Conservation (phyloP, 306 rosid genomes). For the Quillaja saponaria region DNA sequence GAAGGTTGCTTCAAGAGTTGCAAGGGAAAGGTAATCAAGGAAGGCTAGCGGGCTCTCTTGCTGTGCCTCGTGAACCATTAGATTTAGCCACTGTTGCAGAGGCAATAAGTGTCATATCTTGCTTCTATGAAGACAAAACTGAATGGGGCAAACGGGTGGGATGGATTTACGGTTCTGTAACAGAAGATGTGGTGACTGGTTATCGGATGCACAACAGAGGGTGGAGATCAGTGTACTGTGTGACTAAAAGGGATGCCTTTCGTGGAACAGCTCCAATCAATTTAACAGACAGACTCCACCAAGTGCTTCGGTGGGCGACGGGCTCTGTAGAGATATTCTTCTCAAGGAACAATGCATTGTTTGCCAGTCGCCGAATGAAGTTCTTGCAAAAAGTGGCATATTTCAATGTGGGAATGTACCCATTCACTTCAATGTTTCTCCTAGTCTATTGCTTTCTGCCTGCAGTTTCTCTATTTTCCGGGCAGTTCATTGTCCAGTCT, state of each 20-base stretch:
- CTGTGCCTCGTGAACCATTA: conserved; percentile 75
- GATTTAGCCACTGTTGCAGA: conserved; percentile 86
- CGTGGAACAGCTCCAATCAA: conserved; percentile 86
- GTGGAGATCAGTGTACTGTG: conserved; percentile 84
- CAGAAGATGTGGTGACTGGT: conserved; percentile 89
- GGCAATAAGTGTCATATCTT: conserved; percentile 78
- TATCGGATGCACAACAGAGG: conserved; percentile 92
- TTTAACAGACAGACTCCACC: conserved; percentile 80
- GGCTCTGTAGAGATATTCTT: conserved; percentile 86
- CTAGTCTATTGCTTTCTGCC: conserved; percentile 79
- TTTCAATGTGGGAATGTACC: conserved; percentile 88
- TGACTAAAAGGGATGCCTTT: conserved; percentile 78
- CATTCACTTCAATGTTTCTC: conserved; percentile 82
- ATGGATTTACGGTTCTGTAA: conserved; percentile 93
- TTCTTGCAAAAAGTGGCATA: conserved; percentile 83
- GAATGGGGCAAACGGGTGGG: conserved; percentile 92
- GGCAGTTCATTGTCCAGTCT: conserved; percentile 75
- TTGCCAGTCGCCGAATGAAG: conserved; percentile 78
- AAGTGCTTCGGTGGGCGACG: conserved; percentile 87
- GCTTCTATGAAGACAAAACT: conserved; percentile 83
- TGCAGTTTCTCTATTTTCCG: conserved; percentile 72
- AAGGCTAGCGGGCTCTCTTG: conserved; percentile 82
- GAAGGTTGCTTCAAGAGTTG: conserved; percentile 70
- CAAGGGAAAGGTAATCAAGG: conserved; percentile 61
- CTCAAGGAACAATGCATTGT: conserved; percentile 72